Evolutionary conservation across 805 yeast genomes (phyloP).

Genomic region (Lipomyces mesembrius): DNA sequence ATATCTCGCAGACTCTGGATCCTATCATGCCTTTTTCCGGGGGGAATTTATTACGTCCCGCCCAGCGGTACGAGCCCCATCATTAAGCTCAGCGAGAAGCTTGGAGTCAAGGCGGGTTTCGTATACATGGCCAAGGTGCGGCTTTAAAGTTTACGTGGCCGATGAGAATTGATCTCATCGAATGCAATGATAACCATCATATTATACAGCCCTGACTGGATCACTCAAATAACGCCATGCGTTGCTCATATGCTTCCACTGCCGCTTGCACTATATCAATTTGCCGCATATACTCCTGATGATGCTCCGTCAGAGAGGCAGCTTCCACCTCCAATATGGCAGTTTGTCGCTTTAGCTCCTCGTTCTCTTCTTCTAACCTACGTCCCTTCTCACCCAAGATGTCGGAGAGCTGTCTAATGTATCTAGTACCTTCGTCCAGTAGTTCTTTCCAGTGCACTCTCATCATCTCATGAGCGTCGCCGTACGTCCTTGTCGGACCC

Average conservation of each 20-base stretch:
- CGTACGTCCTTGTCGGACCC: not conserved
- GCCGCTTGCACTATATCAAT: not conserved
- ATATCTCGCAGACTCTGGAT: too few relatives aligned
- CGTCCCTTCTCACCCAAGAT: not conserved
- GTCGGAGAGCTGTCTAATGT: not conserved
- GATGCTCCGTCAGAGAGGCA: not conserved
- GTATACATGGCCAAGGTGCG: too few relatives aligned
- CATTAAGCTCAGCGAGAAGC: too few relatives aligned
- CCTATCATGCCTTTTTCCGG: too few relatives aligned
- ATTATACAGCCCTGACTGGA: too few relatives aligned
- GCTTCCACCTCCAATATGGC: not conserved
- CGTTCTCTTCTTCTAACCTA: conserved; percentile 1
- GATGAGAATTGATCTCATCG: too few relatives aligned
- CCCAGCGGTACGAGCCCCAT: too few relatives aligned
- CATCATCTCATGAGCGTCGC: not conserved
- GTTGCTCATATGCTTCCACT: not conserved
- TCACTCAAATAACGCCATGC: not conserved
- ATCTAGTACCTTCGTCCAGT: not conserved
- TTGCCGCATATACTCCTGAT: not conserved
- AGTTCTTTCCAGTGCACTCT: not conserved
- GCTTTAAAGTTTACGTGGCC: too few relatives aligned
- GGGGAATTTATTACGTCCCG: too few relatives aligned
- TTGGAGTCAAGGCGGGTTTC: too few relatives aligned
- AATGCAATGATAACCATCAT: too few relatives aligned
- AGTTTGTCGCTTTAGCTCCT: not conserved